Conservation (phyloP, 2,329 filamentous ascomycete species). For the Penicillium frequentans region DNA sequence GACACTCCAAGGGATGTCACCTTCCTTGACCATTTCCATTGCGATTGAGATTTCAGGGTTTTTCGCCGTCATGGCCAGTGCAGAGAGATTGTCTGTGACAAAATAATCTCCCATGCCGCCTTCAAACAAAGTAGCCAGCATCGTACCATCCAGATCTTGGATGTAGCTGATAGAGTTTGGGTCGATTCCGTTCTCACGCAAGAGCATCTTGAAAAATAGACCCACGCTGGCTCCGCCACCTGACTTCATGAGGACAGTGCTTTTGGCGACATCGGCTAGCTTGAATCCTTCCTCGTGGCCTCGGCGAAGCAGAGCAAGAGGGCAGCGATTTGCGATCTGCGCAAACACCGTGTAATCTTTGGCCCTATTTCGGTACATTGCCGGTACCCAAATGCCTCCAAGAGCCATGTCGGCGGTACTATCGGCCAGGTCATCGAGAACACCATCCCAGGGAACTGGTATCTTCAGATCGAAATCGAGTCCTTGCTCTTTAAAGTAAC, state of each 20-base stretch:
- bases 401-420: constrained; percentile 1
- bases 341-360: constrained; percentile 6
- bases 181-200: constrained; percentile 4
- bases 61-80: background rate
- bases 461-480: constrained; percentile 1
- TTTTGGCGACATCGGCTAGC: constrained; percentile 1
- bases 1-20: constrained; percentile 7
- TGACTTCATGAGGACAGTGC: constrained; percentile 6
- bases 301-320: constrained; percentile 2
- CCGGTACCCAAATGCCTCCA: constrained; percentile 7
- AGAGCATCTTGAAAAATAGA: constrained; percentile 8
- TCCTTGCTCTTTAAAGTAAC: constrained; percentile 5
- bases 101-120: constrained; percentile 10
- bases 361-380: constrained; percentile 5
- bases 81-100: constrained; percentile 8
- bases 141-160: constrained; percentile 5
- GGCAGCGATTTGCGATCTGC: constrained; percentile 4
- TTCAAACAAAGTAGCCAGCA: constrained; percentile 5
- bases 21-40: constrained; percentile 5
- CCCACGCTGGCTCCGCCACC: constrained; percentile 4
- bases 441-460: constrained; percentile 4
- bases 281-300: background rate
- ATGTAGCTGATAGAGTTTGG: constrained; percentile 7
- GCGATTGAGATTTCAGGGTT: constrained; percentile 1
- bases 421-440: constrained; percentile 2